Evolutionary conservation across 2,329 filamentous ascomycete genomes (phyloP).

Genomic region (Microdochium paspali): DNA sequence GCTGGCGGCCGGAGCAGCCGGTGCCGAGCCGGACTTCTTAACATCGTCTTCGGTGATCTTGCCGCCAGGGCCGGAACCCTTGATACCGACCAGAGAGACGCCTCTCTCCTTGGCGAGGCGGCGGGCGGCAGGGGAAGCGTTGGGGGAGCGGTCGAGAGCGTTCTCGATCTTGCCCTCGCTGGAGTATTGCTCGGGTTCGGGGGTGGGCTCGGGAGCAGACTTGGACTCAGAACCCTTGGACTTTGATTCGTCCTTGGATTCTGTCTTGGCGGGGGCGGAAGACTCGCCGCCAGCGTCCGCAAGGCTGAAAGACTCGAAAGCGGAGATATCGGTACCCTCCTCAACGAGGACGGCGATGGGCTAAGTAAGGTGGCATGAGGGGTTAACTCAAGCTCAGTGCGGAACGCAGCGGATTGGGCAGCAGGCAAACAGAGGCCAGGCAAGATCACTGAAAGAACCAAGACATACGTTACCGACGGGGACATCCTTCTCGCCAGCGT

Average conservation of each 20-base stretch:
- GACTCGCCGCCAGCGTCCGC: constrained; percentile 83
- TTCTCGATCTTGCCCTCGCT: constrained; percentile 73
- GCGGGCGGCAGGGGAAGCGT: constrained; percentile 64
- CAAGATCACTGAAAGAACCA: background rate
- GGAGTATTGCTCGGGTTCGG: constrained; percentile 58
- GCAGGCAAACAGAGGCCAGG: constrained; percentile 4
- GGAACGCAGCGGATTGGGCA: no score
- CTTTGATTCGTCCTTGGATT: constrained; percentile 55
- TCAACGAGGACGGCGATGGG: constrained; percentile 94
- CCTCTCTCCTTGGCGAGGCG: constrained; percentile 79
- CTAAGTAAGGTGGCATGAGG: constrained; percentile 33
- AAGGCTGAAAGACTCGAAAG: constrained; percentile 81
- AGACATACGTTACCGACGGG: constrained; percentile 82
- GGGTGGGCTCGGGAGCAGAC: constrained; percentile 40
- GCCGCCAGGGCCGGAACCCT: constrained; percentile 79
- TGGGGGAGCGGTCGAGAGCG: constrained; percentile 72
- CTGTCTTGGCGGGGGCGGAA: constrained; percentile 53
- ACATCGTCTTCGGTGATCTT: constrained; percentile 88
- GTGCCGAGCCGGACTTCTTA: constrained; percentile 67
- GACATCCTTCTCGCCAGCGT: constrained; percentile 88
- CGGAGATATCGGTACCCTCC: constrained; percentile 75
- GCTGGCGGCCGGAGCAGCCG: constrained; percentile 37
- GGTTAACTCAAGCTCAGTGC: background rate
- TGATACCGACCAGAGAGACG: constrained; percentile 65
- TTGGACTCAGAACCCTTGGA: constrained; percentile 47